Evolutionary conservation across 2,329 filamentous ascomycete species (phyloP).

Genomic region (Penicillium fuscoglaucum): DNA sequence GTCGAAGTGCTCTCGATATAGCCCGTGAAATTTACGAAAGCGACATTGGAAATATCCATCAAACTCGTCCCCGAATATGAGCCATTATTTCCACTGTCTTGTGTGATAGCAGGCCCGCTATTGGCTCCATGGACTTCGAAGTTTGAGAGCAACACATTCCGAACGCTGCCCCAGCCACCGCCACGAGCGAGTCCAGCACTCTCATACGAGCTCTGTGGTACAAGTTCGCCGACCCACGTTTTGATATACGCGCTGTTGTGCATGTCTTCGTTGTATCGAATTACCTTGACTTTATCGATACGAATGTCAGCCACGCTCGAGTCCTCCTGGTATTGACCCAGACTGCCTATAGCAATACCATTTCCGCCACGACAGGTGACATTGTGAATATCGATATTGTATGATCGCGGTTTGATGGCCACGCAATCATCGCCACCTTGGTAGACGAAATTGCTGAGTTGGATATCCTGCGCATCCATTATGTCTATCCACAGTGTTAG

Average conservation of each 20-base stretch:
- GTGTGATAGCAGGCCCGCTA: constrained; percentile 46
- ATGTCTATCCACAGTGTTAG: constrained; percentile 41
- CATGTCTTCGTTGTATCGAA: constrained; percentile 51
- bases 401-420: constrained; percentile 62
- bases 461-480: constrained; percentile 55
- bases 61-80: constrained; percentile 51
- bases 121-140: constrained; percentile 51
- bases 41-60: constrained; percentile 53
- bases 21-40: constrained; percentile 55
- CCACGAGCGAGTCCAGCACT: constrained; percentile 51
- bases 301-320: constrained; percentile 52
- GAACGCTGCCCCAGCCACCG: constrained; percentile 56
- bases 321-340: constrained; percentile 59
- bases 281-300: constrained; percentile 49
- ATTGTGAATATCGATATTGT: constrained; percentile 58
- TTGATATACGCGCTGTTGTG: constrained; percentile 56
- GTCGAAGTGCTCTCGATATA: constrained; percentile 39
- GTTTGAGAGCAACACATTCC: constrained; percentile 54
- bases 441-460: constrained; percentile 53
- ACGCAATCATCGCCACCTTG: constrained; percentile 64
- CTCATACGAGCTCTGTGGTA: constrained; percentile 52
- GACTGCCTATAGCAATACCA: constrained; percentile 52
- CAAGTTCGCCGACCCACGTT: constrained; percentile 55
- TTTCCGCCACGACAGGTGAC: constrained; percentile 57
- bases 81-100: constrained; percentile 54